Evolutionary conservation across 345 rosid species (phyloP).

Genomic region (Aegle marmelos): DNA sequence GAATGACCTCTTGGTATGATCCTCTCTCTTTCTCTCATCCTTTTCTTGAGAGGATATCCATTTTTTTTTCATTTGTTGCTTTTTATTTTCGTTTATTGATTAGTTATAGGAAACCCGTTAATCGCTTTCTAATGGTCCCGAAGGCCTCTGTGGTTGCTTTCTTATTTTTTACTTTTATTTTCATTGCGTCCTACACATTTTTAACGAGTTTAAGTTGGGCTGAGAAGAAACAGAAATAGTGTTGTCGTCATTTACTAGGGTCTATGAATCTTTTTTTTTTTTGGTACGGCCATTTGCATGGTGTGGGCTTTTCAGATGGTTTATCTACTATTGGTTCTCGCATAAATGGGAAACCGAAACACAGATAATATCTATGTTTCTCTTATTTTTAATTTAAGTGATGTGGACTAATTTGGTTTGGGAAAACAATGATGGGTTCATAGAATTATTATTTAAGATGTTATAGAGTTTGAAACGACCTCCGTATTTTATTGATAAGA

Average conservation of each 20-base stretch:
- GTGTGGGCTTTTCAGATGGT: neutral
- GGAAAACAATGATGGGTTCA: neutral
- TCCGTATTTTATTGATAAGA: neutral
- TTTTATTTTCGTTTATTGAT: no score
- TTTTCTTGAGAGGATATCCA: neutral
- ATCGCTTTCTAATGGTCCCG: neutral
- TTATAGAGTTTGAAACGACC: neutral
- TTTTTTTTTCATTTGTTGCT: no score
- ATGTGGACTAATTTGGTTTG: neutral
- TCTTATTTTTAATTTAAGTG: neutral
- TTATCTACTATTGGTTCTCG: neutral
- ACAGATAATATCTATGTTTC: neutral
- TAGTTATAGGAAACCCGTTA: no score
- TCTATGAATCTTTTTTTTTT: neutral
- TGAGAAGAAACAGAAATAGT: neutral
- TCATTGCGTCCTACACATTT: neutral
- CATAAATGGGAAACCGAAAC: neutral
- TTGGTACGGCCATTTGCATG: neutral
- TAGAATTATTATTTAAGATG: neutral
- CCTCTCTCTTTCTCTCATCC: neutral
- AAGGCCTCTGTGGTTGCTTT: no score
- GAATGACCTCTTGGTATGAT: slow-evolving; percentile 23
- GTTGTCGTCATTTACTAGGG: neutral
- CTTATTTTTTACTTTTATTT: no score
- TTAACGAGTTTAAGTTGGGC: neutral